phyloP scores from a whole-genome alignment of 1,284 basidiomycete genomes.

The Naganishia sp. region DNA sequence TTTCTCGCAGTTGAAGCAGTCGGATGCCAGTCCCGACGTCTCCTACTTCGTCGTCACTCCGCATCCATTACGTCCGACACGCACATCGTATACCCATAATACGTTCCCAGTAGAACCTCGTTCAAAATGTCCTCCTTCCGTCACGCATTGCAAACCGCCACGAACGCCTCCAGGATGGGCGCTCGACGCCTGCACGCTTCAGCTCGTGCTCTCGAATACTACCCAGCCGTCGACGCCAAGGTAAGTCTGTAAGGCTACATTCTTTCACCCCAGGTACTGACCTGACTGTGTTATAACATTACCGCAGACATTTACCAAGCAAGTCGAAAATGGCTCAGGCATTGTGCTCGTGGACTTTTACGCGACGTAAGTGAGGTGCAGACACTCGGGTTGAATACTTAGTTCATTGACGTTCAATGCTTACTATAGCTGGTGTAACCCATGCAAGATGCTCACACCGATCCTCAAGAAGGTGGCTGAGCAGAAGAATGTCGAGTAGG shows the following conservation, averaged over 20 bases:
- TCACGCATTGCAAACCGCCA: slow-evolving; percentile 3
- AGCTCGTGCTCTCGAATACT: slow-evolving; percentile 26
- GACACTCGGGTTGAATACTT: background rate
- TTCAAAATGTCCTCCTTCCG: slow-evolving; percentile 22
- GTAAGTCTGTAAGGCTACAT: slow-evolving; percentile 1
- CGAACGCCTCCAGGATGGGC: slow-evolving; percentile 7
- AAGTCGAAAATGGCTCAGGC: slow-evolving; percentile 26
- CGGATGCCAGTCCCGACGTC: background rate
- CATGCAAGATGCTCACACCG: slow-evolving; percentile 52
- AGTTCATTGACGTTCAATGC: background rate
- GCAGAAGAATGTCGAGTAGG: slow-evolving; percentile 39
- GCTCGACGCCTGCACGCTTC: slow-evolving; percentile 27
- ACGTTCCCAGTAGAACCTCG: background rate
- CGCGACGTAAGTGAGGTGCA: slow-evolving; percentile 44
- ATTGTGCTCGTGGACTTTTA: slow-evolving; percentile 52
- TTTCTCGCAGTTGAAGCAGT: background rate
- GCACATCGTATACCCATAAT: background rate
- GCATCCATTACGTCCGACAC: no score
- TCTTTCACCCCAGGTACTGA: background rate
- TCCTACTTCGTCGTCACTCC: background rate
- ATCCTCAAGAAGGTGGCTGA: slow-evolving; percentile 47
- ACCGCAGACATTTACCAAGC: slow-evolving; percentile 27
- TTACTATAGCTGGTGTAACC: slow-evolving; percentile 50
- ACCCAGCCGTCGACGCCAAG: slow-evolving; percentile 28
- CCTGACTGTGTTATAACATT: background rate